Percentiles rank a stretch among this genome's conserved stretches.
phyloP scores from a whole-genome alignment of 495 filamentous ascomycete species.

The Ramalina peruviana region DNA sequence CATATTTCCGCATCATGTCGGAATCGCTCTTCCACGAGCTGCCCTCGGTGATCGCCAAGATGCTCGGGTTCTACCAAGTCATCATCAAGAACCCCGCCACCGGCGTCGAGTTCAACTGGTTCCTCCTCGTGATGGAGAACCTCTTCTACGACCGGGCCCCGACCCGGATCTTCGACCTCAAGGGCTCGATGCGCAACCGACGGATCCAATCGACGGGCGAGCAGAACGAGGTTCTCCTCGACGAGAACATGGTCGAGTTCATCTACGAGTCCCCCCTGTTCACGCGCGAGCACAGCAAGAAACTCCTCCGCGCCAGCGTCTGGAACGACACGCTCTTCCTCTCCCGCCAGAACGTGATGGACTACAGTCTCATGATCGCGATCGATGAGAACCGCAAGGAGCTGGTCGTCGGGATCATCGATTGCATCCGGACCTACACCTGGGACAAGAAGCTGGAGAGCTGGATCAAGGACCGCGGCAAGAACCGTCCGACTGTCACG shows the following conservation, averaged over 20 bases:
- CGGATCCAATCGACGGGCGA: conserved; percentile 91
- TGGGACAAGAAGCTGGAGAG: conserved; percentile 99
- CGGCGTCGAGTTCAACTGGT: conserved; percentile 87
- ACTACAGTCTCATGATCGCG: conserved; percentile 96
- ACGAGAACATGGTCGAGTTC: conserved; percentile 99
- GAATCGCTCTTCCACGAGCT: conserved; percentile 92
- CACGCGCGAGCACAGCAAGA: conserved; percentile 83
- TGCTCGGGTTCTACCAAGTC: conserved; percentile 97
- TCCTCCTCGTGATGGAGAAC: conserved; percentile 94
- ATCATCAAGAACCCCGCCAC: conserved; percentile 90
- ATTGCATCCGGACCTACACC: conserved; percentile 95
- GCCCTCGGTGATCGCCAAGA: conserved; percentile 95
- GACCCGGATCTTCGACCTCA: conserved; percentile 91
- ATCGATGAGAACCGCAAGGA: conserved; percentile 83
- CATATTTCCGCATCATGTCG: conserved; percentile 95
- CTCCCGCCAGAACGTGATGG: conserved; percentile 90
- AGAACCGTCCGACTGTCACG: conserved; percentile 88
- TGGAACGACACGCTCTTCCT: conserved; percentile 97
- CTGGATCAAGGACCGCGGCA: conserved; percentile 92
- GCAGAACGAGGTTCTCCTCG: conserved; percentile 86
- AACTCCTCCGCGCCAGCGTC: conserved; percentile 63
- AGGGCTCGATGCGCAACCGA: conserved; percentile 95
- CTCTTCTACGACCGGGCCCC: conserved; percentile 91
- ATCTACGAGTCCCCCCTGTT: conserved; percentile 97
- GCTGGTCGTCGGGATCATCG: conserved; percentile 92